These are phyloP conservation scores for Phytophthora hibernalis DNA, from an alignment of 352 stramenopile species.

Conservation along the genomic window DNA sequence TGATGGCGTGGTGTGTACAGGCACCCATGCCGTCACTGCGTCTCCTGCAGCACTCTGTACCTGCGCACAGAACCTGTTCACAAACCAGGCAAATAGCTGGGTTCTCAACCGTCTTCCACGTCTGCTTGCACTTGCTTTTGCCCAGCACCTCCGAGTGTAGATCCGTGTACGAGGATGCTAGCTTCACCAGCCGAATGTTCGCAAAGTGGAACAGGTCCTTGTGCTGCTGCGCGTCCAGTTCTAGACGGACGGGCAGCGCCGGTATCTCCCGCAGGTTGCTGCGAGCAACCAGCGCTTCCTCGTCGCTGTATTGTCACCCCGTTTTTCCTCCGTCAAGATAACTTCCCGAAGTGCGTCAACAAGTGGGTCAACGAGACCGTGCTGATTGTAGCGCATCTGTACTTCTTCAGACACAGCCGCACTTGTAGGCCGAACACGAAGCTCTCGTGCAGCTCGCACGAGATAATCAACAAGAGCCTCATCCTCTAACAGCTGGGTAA, in stretches of 20 bases:
- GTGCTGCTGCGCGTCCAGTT: slow-evolving; percentile 44
- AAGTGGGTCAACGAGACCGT: slow-evolving; percentile 55
- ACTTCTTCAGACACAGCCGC: slow-evolving; percentile 55
- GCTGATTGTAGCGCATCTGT: slow-evolving; percentile 63
- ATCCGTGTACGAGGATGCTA: slow-evolving; percentile 81
- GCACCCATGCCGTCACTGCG: slow-evolving; percentile 73
- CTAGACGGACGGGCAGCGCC: slow-evolving; percentile 57
- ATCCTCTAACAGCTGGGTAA: slow-evolving; percentile 65
- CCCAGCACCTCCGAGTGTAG: slow-evolving; percentile 75
- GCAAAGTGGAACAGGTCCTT: slow-evolving; percentile 62
- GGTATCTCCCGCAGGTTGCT: slow-evolving; percentile 64
- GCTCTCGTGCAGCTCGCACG: slow-evolving; percentile 55
- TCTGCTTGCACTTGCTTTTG: slow-evolving; percentile 79
- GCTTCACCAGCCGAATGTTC: slow-evolving; percentile 65
- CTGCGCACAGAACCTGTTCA: slow-evolving; percentile 78
- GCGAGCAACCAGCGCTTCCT: slow-evolving; percentile 36
- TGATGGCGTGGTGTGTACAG: slow-evolving; percentile 78
- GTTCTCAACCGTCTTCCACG: slow-evolving; percentile 77
- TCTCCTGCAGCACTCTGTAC: slow-evolving; percentile 82
- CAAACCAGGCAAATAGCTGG: slow-evolving; percentile 84
- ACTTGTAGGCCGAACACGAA: slow-evolving; percentile 50
- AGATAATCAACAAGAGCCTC: slow-evolving; percentile 62
- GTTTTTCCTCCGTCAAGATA: slow-evolving; percentile 4
- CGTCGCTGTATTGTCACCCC: slow-evolving; percentile 17
- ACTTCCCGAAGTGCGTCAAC: slow-evolving; percentile 48